Evolutionary conservation across 805 yeast species (phyloP).

Genomic region (Metschnikowia noctiluminum): DNA sequence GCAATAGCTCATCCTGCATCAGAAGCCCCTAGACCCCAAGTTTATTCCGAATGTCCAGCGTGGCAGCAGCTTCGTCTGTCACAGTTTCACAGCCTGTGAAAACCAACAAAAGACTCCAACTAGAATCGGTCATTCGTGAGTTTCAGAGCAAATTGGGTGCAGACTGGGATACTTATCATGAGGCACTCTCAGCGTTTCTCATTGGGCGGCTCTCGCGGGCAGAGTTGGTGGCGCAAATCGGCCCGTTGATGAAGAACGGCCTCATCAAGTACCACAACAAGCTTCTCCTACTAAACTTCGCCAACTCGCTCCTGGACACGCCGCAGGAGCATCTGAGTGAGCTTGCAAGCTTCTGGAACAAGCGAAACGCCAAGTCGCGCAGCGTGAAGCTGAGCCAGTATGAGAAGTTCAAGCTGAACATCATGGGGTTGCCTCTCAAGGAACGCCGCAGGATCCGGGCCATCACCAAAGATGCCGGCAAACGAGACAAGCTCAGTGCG

Average conservation of each 20-base stretch:
- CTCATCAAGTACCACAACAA: slow-evolving; percentile 75
- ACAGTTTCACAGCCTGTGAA: slow-evolving; percentile 6
- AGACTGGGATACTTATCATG: slow-evolving; percentile 85
- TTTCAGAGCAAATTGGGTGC: slow-evolving; percentile 71
- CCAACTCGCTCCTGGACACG: slow-evolving; percentile 77
- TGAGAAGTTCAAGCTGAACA: slow-evolving; percentile 78
- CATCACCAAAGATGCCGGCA: slow-evolving; percentile 80
- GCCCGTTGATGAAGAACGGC: slow-evolving; percentile 47
- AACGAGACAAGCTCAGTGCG: slow-evolving; percentile 68
- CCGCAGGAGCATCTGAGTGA: slow-evolving; percentile 51
- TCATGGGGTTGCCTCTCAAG: slow-evolving; percentile 77
- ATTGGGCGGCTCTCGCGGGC: slow-evolving; percentile 74
- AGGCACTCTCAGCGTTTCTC: slow-evolving; percentile 68
- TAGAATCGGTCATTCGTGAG: slow-evolving; percentile 57
- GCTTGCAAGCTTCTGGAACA: slow-evolving; percentile 45
- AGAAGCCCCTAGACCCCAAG: background rate
- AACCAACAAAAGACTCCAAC: slow-evolving; percentile 28
- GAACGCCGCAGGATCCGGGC: slow-evolving; percentile 83
- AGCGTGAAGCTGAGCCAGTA: slow-evolving; percentile 65
- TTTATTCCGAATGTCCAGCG: background rate
- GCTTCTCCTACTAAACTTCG: slow-evolving; percentile 72
- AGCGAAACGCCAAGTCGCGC: slow-evolving; percentile 39
- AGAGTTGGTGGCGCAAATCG: slow-evolving; percentile 63
- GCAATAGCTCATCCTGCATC: too few species aligned
- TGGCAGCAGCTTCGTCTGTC: slow-evolving; percentile 1